These are phyloP conservation scores for Botrytis sinoallii DNA, from an alignment of 2,329 filamentous ascomycete species.

Conservation along the genomic window DNA sequence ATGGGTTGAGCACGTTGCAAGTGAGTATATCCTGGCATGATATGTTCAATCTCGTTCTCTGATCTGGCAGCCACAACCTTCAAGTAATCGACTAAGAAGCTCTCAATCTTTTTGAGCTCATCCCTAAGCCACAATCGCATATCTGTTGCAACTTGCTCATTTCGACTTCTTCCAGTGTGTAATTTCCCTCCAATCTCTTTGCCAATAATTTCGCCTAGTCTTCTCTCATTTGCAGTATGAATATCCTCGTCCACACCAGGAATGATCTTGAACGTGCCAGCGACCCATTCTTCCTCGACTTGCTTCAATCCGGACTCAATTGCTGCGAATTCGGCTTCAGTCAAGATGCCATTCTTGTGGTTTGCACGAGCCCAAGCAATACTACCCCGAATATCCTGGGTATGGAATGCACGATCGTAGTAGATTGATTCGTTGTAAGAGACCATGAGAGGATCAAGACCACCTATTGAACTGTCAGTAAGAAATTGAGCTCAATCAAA, in stretches of 20 bases:
- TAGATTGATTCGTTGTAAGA: conserved; percentile 79
- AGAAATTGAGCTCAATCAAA: conserved; percentile 6
- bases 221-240: conserved; percentile 69
- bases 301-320: conserved; percentile 69
- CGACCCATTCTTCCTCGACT: conserved; percentile 54
- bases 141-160: conserved; percentile 87
- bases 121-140: conserved; percentile 88
- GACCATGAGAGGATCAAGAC: conserved; percentile 80
- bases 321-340: conserved; percentile 65
- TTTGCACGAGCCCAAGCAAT: conserved; percentile 83
- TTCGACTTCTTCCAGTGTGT: conserved; percentile 82
- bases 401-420: conserved; percentile 75
- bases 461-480: conserved; percentile 51
- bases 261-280: conserved; percentile 49
- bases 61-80: conserved; percentile 66
- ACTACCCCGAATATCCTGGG: conserved; percentile 74
- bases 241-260: conserved; percentile 57
- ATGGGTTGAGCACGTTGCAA: conserved; percentile 78
- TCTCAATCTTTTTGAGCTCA: conserved; percentile 67
- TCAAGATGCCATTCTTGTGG: conserved; percentile 70
- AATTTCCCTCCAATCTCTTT: conserved; percentile 83
- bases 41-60: conserved; percentile 68
- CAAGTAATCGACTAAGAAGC: conserved; percentile 65
- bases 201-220: conserved; percentile 79
- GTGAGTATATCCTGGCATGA: conserved; percentile 88